Conservation (phyloP, 768 basidiomycete genomes). For the Boletellus sp. region DNA sequence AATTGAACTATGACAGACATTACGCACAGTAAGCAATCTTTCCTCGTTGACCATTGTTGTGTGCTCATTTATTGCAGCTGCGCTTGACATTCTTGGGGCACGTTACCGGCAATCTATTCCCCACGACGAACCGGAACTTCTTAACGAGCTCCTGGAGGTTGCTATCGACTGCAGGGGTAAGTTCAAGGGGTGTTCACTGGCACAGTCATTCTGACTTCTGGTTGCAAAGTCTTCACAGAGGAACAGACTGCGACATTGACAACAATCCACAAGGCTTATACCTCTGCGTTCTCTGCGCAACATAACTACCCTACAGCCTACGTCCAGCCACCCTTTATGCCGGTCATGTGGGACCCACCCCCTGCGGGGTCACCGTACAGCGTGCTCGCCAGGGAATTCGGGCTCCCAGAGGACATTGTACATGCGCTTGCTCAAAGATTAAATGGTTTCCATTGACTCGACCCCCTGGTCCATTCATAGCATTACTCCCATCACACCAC, state of each 20-base stretch:
- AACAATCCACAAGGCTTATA: constrained; percentile 39
- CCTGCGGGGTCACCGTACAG: constrained; percentile 33
- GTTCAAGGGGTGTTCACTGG: constrained; percentile 36
- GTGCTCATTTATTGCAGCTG: constrained; percentile 37
- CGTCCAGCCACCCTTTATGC: constrained; percentile 12
- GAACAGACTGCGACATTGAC: constrained; percentile 52
- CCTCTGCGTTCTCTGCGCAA: constrained; percentile 15
- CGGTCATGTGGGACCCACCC: constrained; percentile 20
- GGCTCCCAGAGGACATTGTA: constrained; percentile 64
- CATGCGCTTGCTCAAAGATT: constrained; percentile 65
- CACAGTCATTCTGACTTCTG: not conserved
- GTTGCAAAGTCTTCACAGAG: constrained; percentile 52
- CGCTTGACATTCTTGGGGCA: constrained; percentile 56
- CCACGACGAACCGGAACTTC: constrained; percentile 38
- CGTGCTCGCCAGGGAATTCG: constrained; percentile 69
- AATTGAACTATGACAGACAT: constrained; percentile 26
- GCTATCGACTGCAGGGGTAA: constrained; percentile 59
- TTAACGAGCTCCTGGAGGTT: constrained; percentile 42
- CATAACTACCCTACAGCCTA: constrained; percentile 4
- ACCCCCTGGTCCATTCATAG: not conserved
- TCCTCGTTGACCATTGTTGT: not conserved
- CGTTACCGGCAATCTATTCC: constrained; percentile 39
- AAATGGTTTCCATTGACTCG: constrained; percentile 18
- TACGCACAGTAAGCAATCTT: constrained; percentile 28
- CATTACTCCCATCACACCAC: not conserved